phyloP scores from a whole-genome alignment of 228 moss, liverwort and hornwort genomes.

The Sphagnum magellanicum region DNA sequence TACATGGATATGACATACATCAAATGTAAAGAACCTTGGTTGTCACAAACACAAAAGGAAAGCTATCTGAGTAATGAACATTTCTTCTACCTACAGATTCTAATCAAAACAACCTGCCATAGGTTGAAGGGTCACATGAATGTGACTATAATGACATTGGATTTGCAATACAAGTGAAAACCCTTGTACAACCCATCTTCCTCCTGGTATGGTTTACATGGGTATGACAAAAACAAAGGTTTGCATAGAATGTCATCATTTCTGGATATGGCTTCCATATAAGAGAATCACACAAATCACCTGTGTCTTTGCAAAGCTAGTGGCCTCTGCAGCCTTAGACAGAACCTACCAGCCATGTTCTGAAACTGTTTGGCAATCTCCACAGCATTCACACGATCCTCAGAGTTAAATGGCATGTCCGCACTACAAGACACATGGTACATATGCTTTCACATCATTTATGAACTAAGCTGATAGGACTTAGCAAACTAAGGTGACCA shows the following conservation, averaged over 20 bases:
- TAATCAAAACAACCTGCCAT: constrained; percentile 19
- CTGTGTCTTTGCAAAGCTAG: constrained; percentile 77
- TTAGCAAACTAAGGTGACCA: too few relatives aligned
- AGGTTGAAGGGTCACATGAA: not conserved
- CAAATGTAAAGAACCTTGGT: too few relatives aligned
- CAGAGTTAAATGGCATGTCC: constrained; percentile 59
- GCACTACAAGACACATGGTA: constrained; percentile 17
- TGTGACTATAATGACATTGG: not conserved
- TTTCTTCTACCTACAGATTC: too few relatives aligned
- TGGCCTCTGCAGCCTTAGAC: constrained; percentile 67
- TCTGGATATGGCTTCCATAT: not conserved
- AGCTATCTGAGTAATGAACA: too few relatives aligned
- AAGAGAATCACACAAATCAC: constrained; percentile 4
- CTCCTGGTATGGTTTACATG: not conserved
- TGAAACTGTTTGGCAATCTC: constrained; percentile 96
- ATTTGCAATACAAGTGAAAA: not conserved
- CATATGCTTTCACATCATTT: not conserved
- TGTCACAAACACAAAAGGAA: too few relatives aligned
- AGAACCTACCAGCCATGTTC: constrained; percentile 74
- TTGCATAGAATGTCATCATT: not conserved
- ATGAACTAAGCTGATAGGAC: not conserved
- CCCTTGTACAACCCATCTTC: not conserved
- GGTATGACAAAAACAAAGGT: not conserved
- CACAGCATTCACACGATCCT: constrained; percentile 86
- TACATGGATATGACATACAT: too few relatives aligned